Evolutionary conservation across 176 grass and related monocot species (phyloP).

Genomic region (Eleusine indica): DNA sequence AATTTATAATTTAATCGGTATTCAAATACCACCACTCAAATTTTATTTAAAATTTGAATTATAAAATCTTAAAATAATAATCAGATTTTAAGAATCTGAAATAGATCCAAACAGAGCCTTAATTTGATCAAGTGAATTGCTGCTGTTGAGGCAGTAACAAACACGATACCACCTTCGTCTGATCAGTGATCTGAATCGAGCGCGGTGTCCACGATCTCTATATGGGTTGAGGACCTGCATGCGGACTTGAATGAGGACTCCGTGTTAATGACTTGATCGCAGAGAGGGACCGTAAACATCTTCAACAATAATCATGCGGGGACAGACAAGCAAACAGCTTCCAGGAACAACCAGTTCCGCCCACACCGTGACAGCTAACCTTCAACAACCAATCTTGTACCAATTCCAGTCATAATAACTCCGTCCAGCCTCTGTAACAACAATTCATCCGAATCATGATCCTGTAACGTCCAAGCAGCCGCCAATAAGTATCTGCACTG

Average conservation of each 20-base stretch:
- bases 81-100: no score
- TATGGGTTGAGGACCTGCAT: neutral
- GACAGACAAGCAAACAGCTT: conserved; percentile 16
- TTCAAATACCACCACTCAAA: no score
- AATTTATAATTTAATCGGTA: no score
- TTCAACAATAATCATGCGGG: conserved; percentile 20
- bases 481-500: neutral
- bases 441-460: neutral
- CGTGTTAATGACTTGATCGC: neutral
- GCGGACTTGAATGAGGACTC: neutral
- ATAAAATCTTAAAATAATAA: no score
- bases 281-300: conserved; percentile 13
- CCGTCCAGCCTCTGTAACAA: no score
- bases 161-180: neutral
- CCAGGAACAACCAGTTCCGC: conserved; percentile 5
- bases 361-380: conserved; percentile 11
- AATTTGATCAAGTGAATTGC: neutral
- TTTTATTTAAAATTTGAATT: no score
- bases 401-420: neutral
- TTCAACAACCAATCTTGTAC: neutral
- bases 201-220: neutral
- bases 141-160: neutral
- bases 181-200: neutral
- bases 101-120: no score
- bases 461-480: neutral